Evolutionary conservation across 2,329 filamentous ascomycete species (phyloP).

Genomic region (Colletotrichum tanaceti): DNA sequence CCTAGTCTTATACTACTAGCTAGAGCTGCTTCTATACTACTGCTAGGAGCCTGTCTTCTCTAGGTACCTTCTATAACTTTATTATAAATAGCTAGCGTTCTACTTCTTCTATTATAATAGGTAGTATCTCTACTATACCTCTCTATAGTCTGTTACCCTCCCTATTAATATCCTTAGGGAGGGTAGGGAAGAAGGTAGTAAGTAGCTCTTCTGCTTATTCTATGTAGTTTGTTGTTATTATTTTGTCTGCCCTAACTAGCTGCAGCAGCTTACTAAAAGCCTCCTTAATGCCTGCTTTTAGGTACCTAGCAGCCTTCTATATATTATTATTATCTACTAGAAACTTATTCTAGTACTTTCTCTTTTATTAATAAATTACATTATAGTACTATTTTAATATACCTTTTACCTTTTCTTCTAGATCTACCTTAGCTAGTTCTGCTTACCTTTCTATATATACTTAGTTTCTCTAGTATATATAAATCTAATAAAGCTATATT

Average conservation of each 20-base stretch:
- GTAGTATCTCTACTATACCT: constrained; percentile 31
- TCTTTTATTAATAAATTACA: constrained; percentile 45
- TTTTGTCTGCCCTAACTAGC: constrained; percentile 41
- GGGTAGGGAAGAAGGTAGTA: constrained; percentile 42
- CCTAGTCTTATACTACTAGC: constrained; percentile 34
- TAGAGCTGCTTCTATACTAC: constrained; percentile 42
- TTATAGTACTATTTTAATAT: constrained; percentile 45
- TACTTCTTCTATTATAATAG: constrained; percentile 43
- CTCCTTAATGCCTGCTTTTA: constrained; percentile 42
- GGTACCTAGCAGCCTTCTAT: constrained; percentile 47
- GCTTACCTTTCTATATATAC: constrained; percentile 41
- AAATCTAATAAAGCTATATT: constrained; percentile 45
- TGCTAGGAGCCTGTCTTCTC: constrained; percentile 42
- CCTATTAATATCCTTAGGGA: constrained; percentile 41
- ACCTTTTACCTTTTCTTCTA: constrained; percentile 42
- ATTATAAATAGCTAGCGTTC: constrained; percentile 41
- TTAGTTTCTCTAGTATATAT: constrained; percentile 47
- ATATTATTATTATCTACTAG: constrained; percentile 46
- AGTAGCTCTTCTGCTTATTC: constrained; percentile 43
- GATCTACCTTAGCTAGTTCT: constrained; percentile 32
- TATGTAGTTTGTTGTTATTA: constrained; percentile 25
- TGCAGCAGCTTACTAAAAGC: constrained; percentile 45
- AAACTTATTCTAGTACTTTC: constrained; percentile 45
- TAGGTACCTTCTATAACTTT: constrained; percentile 43
- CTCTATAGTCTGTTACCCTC: constrained; percentile 41